These are phyloP conservation scores for Salinomyces thailandicus DNA, from an alignment of 2,329 filamentous ascomycete genomes.

Conservation along the genomic window DNA sequence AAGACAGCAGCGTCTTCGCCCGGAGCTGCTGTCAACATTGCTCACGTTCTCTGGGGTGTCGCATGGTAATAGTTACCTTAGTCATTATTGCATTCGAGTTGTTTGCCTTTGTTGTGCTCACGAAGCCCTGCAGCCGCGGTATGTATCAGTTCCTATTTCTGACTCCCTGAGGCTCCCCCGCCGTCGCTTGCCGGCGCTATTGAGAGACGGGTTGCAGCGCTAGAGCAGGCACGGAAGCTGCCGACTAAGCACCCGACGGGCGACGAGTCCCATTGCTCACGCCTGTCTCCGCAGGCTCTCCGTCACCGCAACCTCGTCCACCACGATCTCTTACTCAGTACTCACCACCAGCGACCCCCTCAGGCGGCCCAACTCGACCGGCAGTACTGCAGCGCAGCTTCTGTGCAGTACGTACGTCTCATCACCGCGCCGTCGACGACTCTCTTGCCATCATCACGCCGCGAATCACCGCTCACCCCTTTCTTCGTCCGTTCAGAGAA, in stretches of 20 bases:
- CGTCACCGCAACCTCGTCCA: not conserved
- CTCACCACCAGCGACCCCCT: not conserved
- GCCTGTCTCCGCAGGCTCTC: not conserved
- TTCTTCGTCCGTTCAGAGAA: conserved; percentile 2
- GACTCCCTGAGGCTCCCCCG: not conserved
- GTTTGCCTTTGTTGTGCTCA: no score
- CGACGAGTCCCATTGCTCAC: not conserved
- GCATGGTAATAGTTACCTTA: not conserved
- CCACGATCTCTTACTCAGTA: conserved; percentile 1
- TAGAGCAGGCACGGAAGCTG: not conserved
- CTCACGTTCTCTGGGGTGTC: no score
- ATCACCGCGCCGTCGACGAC: conserved; percentile 6
- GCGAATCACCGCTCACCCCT: conserved; percentile 3
- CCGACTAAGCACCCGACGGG: not conserved
- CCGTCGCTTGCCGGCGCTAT: not conserved
- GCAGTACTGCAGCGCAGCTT: conserved; percentile 5
- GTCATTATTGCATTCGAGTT: no score
- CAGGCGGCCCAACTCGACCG: conserved; percentile 5
- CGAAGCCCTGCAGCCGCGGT: no score
- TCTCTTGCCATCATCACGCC: conserved; percentile 1
- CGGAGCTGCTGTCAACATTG: not conserved
- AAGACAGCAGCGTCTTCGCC: not conserved
- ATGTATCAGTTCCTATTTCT: not conserved
- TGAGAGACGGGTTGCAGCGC: not conserved
- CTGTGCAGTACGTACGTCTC: conserved; percentile 3